These are phyloP conservation scores for Ustilago nuda DNA, from an alignment of 1,284 basidiomycete genomes.

Conservation along the genomic window DNA sequence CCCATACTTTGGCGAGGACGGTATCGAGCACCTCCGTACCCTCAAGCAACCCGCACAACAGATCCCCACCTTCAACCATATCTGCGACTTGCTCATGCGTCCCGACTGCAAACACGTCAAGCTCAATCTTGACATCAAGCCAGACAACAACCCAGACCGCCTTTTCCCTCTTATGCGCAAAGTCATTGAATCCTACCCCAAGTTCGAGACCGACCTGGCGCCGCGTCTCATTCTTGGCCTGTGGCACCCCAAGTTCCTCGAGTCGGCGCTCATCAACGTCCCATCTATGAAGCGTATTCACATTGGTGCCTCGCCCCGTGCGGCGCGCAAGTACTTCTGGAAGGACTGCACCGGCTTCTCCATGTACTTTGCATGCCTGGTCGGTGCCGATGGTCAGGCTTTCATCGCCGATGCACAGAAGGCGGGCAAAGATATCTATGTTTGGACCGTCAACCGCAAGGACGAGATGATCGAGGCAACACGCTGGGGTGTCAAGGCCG, in stretches of 20 bases:
- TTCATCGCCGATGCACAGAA: constrained; percentile 83
- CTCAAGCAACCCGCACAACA: constrained; percentile 77
- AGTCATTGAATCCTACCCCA: constrained; percentile 77
- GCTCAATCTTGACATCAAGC: constrained; percentile 83
- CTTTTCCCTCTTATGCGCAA: constrained; percentile 87
- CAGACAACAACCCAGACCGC: constrained; percentile 87
- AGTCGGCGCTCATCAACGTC: constrained; percentile 79
- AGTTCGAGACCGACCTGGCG: constrained; percentile 84
- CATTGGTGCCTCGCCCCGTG: constrained; percentile 77
- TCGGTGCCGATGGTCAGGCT: constrained; percentile 77
- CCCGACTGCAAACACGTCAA: constrained; percentile 66
- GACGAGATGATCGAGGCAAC: constrained; percentile 95
- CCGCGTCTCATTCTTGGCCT: constrained; percentile 87
- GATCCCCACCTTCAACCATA: constrained; percentile 66
- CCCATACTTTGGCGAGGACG: constrained; percentile 72
- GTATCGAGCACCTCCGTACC: constrained; percentile 86
- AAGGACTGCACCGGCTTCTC: constrained; percentile 87
- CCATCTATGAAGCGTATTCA: constrained; percentile 87
- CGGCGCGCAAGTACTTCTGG: constrained; percentile 91
- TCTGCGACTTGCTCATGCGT: constrained; percentile 66
- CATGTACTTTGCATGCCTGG: constrained; percentile 81
- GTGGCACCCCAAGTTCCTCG: constrained; percentile 87
- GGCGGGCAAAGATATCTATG: constrained; percentile 85
- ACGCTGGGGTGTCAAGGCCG: constrained; percentile 88
- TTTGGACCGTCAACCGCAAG: constrained; percentile 95